Evolutionary conservation across 169 alveolate genomes (phyloP).

Genomic region (Plasmodium coatneyi): DNA sequence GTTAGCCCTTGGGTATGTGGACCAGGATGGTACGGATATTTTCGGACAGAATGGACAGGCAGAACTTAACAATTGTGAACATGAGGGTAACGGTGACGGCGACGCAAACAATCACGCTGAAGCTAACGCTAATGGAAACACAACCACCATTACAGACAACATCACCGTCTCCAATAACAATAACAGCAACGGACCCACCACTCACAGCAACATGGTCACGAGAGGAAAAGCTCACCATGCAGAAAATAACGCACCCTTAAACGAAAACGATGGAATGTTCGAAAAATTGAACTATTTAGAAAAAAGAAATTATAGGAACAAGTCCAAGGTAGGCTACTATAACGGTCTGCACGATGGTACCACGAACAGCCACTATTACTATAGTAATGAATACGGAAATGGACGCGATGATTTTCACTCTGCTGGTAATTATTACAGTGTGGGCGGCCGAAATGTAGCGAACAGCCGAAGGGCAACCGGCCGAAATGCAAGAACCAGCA

Average conservation of each 20-base stretch:
- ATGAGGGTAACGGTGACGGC: background rate
- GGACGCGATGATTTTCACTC: background rate
- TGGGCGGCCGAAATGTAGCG: background rate
- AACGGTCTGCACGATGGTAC: background rate
- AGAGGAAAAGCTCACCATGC: background rate
- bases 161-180: too few relatives aligned
- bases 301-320: too few relatives aligned
- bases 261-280: slow-evolving; percentile 26
- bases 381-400: background rate
- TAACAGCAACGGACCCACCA: background rate
- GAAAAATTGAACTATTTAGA: slow-evolving; percentile 49
- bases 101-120: background rate
- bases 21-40: slow-evolving; percentile 3
- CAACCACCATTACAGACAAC: too few relatives aligned
- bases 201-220: background rate
- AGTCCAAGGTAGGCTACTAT: too few relatives aligned
- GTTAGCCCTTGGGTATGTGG: slow-evolving; percentile 55
- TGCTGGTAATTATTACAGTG: background rate
- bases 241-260: slow-evolving; percentile 16
- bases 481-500: background rate
- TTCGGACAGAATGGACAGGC: slow-evolving; percentile 5
- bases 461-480: background rate
- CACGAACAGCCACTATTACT: background rate
- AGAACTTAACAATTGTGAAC: background rate
- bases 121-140: background rate